Evolutionary conservation across 345 rosid genomes (phyloP).

Genomic region (Hibiscus trionum): DNA sequence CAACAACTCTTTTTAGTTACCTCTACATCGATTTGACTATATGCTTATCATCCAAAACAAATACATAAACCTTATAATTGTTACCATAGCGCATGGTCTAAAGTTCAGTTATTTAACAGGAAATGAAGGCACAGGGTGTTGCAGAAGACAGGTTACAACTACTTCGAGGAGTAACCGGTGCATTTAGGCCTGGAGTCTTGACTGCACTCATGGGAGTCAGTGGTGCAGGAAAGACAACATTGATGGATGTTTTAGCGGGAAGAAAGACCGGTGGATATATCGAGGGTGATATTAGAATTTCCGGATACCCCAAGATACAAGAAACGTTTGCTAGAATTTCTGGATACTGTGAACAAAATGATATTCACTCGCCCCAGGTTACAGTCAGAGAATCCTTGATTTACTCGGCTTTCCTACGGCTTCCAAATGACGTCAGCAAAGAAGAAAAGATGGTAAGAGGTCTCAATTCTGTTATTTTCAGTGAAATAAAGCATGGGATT

Average conservation of each 20-base stretch:
- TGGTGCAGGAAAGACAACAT: slow-evolving; percentile 92
- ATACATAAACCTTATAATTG: not conserved
- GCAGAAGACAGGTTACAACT: slow-evolving; percentile 61
- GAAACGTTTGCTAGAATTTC: slow-evolving; percentile 90
- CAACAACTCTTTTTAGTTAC: not conserved
- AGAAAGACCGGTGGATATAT: slow-evolving; percentile 83
- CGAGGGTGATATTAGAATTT: slow-evolving; percentile 85
- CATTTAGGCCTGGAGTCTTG: slow-evolving; percentile 83
- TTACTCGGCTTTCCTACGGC: slow-evolving; percentile 81
- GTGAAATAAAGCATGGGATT: not conserved
- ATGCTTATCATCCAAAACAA: not conserved
- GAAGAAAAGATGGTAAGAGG: slow-evolving; percentile 63
- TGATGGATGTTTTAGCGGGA: slow-evolving; percentile 96
- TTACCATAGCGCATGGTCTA: not conserved
- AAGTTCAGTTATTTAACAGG: slow-evolving; percentile 32
- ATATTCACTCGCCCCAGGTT: slow-evolving; percentile 87
- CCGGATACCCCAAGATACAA: slow-evolving; percentile 75
- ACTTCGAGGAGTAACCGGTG: slow-evolving; percentile 64
- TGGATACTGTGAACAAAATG: slow-evolving; percentile 82
- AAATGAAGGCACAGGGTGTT: slow-evolving; percentile 80
- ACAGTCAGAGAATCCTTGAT: slow-evolving; percentile 79
- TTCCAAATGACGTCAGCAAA: slow-evolving; percentile 58
- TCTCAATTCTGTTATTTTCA: not conserved
- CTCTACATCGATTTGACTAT: not conserved
- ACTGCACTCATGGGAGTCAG: slow-evolving; percentile 95